A percentile compares a stretch with the other conserved stretches of the same genome.
These are phyloP conservation scores for Nyssa sinensis DNA, from an alignment of 148 eudicot genomes.

Conservation along the genomic window DNA sequence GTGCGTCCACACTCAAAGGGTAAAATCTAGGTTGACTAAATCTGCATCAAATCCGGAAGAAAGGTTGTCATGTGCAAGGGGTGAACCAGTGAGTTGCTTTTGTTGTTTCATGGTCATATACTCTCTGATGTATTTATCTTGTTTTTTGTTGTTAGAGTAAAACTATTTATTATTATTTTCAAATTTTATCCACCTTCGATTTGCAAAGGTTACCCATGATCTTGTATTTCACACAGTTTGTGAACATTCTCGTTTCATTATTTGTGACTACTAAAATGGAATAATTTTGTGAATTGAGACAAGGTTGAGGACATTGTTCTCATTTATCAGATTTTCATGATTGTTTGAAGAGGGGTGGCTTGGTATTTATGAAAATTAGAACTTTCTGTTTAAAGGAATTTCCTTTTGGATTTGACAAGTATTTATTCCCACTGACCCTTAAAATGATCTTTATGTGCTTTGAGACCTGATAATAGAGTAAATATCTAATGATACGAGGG, in stretches of 20 bases:
- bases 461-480: neutral
- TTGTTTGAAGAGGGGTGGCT: no score
- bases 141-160: no score
- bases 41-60: constrained; percentile 13
- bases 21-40: constrained; percentile 8
- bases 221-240: neutral
- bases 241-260: neutral
- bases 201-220: neutral
- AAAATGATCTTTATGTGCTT: neutral
- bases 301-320: neutral
- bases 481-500: neutral
- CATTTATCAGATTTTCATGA: neutral
- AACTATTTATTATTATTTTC: neutral
- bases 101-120: constrained; percentile 7
- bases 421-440: neutral
- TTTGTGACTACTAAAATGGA: neutral
- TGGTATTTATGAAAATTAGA: no score
- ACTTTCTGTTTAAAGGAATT: no score
- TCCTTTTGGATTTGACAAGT: no score
- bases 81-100: constrained; percentile 17
- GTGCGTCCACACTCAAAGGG: constrained; percentile 14
- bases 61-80: no score
- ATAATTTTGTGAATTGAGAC: neutral
- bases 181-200: neutral
- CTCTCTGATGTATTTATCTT: neutral